A percentile compares a stretch with the other conserved stretches of the same genome.
Evolutionary conservation across 352 stramenopile genomes (phyloP).

Genomic region (Globisporangium cystogenes): DNA sequence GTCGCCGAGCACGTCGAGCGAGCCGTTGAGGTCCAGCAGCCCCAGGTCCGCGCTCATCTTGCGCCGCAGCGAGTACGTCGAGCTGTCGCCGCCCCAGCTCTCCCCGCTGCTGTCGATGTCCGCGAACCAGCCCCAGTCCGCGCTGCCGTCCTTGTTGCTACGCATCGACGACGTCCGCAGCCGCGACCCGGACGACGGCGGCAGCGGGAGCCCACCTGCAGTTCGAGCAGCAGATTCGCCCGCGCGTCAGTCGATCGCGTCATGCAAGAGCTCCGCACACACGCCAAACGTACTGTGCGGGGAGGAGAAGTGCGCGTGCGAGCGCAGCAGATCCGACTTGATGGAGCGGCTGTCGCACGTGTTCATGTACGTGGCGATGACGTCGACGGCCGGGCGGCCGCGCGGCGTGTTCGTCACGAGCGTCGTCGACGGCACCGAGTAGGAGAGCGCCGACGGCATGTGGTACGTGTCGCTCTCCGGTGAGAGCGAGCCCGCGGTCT

Average conservation of each 20-base stretch:
- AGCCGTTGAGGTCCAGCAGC: constrained; percentile 52
- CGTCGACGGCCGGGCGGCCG: constrained; percentile 65
- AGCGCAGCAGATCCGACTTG: constrained; percentile 74
- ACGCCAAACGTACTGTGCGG: constrained; percentile 34
- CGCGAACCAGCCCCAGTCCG: constrained; percentile 85
- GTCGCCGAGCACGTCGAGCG: constrained; percentile 72
- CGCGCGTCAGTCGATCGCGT: background rate
- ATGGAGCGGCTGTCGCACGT: constrained; percentile 69
- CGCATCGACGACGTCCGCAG: constrained; percentile 14
- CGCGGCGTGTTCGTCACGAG: constrained; percentile 60
- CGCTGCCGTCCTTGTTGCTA: constrained; percentile 62
- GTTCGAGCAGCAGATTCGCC: background rate
- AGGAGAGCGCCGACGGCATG: constrained; percentile 54
- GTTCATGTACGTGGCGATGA: constrained; percentile 90
- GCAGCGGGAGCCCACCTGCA: constrained; percentile 31
- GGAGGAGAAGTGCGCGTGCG: constrained; percentile 68
- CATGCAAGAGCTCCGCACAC: constrained; percentile 10
- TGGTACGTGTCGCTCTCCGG: constrained; percentile 23
- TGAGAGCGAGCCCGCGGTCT: constrained; percentile 14
- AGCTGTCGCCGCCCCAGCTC: constrained; percentile 69
- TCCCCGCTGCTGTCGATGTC: constrained; percentile 86
- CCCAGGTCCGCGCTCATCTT: constrained; percentile 68
- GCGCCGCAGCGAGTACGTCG: constrained; percentile 53
- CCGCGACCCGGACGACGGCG: constrained; percentile 56
- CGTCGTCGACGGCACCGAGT: constrained; percentile 59